phyloP scores from a whole-genome alignment of 73 alveolate species.

The Paramecium primaurelia region DNA sequence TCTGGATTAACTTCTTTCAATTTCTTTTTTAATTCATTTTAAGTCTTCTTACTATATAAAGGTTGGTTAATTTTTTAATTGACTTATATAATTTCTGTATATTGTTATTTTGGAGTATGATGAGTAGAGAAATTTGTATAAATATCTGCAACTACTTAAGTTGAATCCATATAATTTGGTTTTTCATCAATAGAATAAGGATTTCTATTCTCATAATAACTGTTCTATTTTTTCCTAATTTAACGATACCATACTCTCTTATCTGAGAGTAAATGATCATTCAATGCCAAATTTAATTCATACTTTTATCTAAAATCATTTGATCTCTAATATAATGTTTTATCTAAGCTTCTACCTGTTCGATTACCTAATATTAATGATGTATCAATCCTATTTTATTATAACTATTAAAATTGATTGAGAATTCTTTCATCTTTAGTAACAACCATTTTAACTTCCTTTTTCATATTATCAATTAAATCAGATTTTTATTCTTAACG shows the following conservation, averaged over 20 bases:
- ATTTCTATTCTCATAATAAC: not conserved
- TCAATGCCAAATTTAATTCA: not conserved
- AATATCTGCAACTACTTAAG: not conserved
- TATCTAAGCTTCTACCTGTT: not conserved
- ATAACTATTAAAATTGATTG: not conserved
- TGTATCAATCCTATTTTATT: not conserved
- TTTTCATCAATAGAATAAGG: not conserved
- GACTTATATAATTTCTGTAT: not conserved
- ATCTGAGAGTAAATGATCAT: not conserved
- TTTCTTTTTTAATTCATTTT: not conserved
- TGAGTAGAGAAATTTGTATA: not conserved
- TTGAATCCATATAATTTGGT: not conserved
- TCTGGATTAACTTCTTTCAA: not conserved
- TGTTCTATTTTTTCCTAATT: not conserved
- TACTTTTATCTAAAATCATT: not conserved
- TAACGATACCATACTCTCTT: not conserved
- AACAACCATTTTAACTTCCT: not conserved
- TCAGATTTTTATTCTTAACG: constrained; percentile 6
- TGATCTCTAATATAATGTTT: not conserved
- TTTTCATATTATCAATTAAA: not conserved
- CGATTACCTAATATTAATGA: not conserved
- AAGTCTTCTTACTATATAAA: not conserved
- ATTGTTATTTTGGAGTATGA: not conserved
- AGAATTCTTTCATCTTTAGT: not conserved
- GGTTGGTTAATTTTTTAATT: not conserved